Conservation (phyloP, 2,329 filamentous ascomycete species). For the Exophiala sp. region DNA sequence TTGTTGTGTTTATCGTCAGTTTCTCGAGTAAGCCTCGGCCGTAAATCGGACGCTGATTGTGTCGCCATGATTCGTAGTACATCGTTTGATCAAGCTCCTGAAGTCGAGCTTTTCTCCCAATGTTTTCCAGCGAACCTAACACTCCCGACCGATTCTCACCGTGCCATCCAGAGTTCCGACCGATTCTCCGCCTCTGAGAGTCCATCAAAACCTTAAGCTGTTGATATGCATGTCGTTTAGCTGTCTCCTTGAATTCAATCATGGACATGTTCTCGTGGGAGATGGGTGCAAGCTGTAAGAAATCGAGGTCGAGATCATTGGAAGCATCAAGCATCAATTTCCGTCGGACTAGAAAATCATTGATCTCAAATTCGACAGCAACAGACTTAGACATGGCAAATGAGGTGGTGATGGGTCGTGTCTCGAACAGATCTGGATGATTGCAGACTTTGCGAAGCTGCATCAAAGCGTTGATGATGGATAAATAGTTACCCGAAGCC, state of each 20-base stretch:
- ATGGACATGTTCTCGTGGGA: conserved; percentile 64
- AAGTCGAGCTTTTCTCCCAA: conserved; percentile 64
- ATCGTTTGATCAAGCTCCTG: conserved; percentile 77
- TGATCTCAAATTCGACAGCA: conserved; percentile 67
- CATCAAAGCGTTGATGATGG: conserved; percentile 98
- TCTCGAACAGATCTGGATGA: conserved; percentile 94
- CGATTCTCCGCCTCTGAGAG: conserved; percentile 59
- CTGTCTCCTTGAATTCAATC: conserved; percentile 50
- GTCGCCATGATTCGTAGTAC: conserved; percentile 75
- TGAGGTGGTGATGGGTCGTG: conserved; percentile 92
- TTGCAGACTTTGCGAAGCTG: conserved; percentile 97
- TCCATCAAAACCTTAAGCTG: conserved; percentile 68
- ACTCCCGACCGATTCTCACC: conserved; percentile 50
- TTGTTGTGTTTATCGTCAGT: conserved; percentile 61
- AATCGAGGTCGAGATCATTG: conserved; percentile 65
- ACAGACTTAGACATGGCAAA: conserved; percentile 86
- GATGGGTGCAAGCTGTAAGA: conserved; percentile 74
- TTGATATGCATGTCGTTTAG: conserved; percentile 66
- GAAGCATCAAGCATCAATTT: conserved; percentile 59
- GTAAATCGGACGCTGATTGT: conserved; percentile 77
- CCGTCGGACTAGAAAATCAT: conserved; percentile 66
- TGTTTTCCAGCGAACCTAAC: conserved; percentile 69
- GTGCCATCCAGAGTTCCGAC: conserved; percentile 26
- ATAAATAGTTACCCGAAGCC: conserved; percentile 90
- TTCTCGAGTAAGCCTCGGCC: conserved; percentile 74